These are phyloP conservation scores for Aspergillus carlsbadensis DNA, from an alignment of 495 filamentous ascomycete genomes.

Conservation along the genomic window DNA sequence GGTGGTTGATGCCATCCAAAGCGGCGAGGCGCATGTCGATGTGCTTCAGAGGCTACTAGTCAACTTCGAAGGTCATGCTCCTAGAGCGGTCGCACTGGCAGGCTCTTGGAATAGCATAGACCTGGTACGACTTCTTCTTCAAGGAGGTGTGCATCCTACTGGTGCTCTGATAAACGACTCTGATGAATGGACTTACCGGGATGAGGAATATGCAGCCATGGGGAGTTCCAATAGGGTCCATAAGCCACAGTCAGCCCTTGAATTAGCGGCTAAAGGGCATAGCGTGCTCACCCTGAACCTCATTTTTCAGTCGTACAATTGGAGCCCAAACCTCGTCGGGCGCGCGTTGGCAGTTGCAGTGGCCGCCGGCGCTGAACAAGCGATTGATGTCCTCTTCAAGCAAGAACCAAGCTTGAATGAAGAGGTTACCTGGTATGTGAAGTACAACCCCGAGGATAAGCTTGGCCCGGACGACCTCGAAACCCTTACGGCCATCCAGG, in stretches of 20 bases:
- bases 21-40: neutral
- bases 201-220: neutral
- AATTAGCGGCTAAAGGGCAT: neutral
- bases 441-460: neutral
- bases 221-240: neutral
- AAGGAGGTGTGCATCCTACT: neutral
- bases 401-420: neutral
- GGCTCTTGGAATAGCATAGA: neutral
- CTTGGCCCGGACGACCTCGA: neutral
- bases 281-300: neutral
- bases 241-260: constrained; percentile 3
- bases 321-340: neutral
- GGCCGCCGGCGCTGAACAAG: neutral
- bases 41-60: neutral
- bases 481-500: neutral
- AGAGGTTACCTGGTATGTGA: neutral
- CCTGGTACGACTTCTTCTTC: neutral
- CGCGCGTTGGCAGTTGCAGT: constrained; percentile 2
- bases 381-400: neutral
- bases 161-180: neutral
- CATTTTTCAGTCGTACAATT: neutral
- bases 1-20: neutral
- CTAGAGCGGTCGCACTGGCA: neutral
- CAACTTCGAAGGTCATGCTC: neutral
- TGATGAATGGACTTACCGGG: too few relatives aligned